Evolutionary conservation across 805 yeast genomes (phyloP).

Genomic region (Yamadazyma takamatsuzukensis): DNA sequence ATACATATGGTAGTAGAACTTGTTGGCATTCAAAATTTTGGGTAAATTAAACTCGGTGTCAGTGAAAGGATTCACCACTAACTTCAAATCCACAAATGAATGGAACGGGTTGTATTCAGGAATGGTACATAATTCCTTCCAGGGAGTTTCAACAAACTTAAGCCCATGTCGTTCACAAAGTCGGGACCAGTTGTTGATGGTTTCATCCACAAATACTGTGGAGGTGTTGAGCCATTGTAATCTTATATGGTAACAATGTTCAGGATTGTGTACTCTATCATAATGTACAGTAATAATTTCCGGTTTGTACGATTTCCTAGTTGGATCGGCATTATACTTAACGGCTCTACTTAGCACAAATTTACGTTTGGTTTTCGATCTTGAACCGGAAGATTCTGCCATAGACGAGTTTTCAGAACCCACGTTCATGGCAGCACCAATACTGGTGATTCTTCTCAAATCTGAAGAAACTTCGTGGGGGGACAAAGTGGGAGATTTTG

Average conservation of each 20-base stretch:
- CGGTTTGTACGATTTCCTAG: constrained; percentile 64
- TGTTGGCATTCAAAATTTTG: constrained; percentile 45
- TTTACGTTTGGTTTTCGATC: constrained; percentile 21
- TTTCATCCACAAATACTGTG: constrained; percentile 49
- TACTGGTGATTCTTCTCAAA: constrained; percentile 17
- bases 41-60: constrained; percentile 48
- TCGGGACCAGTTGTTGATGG: constrained; percentile 59
- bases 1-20: constrained; percentile 73
- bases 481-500: constrained; percentile 20
- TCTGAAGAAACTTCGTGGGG: constrained; percentile 16
- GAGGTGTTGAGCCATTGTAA: constrained; percentile 93
- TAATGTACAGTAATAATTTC: constrained; percentile 82
- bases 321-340: constrained; percentile 71
- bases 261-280: constrained; percentile 90
- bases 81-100: constrained; percentile 66
- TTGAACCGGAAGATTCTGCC: constrained; percentile 22
- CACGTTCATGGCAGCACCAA: constrained; percentile 10
- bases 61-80: constrained; percentile 70
- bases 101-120: constrained; percentile 84
- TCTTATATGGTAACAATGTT: constrained; percentile 87
- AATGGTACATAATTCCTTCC: constrained; percentile 77
- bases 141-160: constrained; percentile 77
- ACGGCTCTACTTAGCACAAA: constrained; percentile 67
- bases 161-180: constrained; percentile 84
- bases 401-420: constrained; percentile 22